Percentiles rank a stretch among this genome's conserved stretches.
Evolutionary conservation across 768 basidiomycete genomes (phyloP).

Genomic region (Dioszegia hungarica): DNA sequence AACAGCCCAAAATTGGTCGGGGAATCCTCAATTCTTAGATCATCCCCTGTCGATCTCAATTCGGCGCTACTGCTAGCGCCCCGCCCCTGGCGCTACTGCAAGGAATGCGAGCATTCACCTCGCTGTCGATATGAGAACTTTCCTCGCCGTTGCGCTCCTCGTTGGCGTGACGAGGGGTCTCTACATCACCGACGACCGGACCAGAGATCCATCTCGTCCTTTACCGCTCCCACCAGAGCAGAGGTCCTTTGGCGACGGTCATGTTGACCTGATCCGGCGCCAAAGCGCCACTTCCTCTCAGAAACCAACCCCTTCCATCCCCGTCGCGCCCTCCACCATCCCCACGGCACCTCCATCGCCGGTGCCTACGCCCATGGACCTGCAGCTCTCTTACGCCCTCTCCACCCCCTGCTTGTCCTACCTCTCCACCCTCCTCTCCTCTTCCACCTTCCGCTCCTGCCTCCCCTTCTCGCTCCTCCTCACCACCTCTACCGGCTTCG

Average conservation of each 20-base stretch:
- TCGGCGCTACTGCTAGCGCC: no score
- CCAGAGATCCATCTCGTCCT: slow-evolving; percentile 5
- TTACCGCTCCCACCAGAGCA: slow-evolving; percentile 3
- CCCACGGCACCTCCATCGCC: slow-evolving; percentile 18
- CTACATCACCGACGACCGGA: slow-evolving; percentile 4
- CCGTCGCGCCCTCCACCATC: slow-evolving; percentile 19
- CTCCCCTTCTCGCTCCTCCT: slow-evolving; percentile 41
- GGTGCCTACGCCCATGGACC: slow-evolving; percentile 34
- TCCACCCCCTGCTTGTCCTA: slow-evolving; percentile 26
- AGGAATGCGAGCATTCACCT: no score
- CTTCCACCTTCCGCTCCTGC: slow-evolving; percentile 28
- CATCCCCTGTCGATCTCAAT: no score
- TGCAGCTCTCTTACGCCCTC: slow-evolving; percentile 28
- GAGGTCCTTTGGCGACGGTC: background rate
- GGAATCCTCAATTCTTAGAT: no score
- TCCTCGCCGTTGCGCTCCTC: background rate
- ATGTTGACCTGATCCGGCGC: background rate
- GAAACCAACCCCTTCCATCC: slow-evolving; percentile 5
- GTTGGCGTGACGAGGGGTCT: background rate
- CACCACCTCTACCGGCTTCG: slow-evolving; percentile 34
- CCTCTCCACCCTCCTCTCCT: slow-evolving; percentile 26
- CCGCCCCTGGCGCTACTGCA: no score
- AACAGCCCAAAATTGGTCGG: background rate
- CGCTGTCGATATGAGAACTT: background rate
- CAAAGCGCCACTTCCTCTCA: background rate